Evolutionary conservation across 225 moss, liverwort and hornwort species (phyloP).

Genomic region (Marchantia paleacea): DNA sequence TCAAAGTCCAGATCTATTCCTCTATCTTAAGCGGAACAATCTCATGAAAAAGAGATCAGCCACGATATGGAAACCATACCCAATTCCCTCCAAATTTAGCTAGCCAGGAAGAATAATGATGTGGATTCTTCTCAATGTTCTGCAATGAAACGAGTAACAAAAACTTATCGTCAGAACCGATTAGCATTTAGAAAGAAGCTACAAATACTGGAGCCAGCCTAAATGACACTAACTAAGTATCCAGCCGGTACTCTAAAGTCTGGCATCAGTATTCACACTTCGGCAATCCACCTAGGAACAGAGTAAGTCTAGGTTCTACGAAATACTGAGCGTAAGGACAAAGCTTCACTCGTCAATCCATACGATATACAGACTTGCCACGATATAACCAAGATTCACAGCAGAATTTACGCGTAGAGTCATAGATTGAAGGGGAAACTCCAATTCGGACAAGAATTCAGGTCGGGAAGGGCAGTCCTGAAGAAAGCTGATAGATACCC

Average conservation of each 20-base stretch:
- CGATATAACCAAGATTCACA: not conserved
- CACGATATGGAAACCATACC: constrained; percentile 40
- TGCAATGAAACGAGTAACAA: constrained; percentile 31
- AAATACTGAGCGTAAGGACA: too few relatives aligned
- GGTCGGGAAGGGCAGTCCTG: not conserved
- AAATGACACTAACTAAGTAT: too few relatives aligned
- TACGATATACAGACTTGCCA: not conserved
- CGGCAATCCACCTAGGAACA: too few relatives aligned
- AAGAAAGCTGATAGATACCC: constrained; percentile 12
- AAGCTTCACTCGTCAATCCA: too few relatives aligned
- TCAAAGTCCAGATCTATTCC: not conserved
- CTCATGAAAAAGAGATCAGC: not conserved
- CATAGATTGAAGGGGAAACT: not conserved
- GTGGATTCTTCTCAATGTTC: constrained; percentile 87
- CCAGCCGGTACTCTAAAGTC: too few relatives aligned
- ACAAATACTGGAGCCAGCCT: too few relatives aligned
- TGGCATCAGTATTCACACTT: too few relatives aligned
- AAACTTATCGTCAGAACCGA: not conserved
- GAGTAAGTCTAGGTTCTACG: too few relatives aligned
- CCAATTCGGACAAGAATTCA: not conserved
- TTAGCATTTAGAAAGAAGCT: too few relatives aligned
- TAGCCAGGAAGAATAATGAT: constrained; percentile 88
- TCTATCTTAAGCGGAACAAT: not conserved
- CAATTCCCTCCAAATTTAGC: constrained; percentile 72
- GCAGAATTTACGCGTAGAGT: not conserved